These are phyloP conservation scores for Dactylorhiza incarnata DNA, from an alignment of 106 monocot genomes.

Conservation along the genomic window DNA sequence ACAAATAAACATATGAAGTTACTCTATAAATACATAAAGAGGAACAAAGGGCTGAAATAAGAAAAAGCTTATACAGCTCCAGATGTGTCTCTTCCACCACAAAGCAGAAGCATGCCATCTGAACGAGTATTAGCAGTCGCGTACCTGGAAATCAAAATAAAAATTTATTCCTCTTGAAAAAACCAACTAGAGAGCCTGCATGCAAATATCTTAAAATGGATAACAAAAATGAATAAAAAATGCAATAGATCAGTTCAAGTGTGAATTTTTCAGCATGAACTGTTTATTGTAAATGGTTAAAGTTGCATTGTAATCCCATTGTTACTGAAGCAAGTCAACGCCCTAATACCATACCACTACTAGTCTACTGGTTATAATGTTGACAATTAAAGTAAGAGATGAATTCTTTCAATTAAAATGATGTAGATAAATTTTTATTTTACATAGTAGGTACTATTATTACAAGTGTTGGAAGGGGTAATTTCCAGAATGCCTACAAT, in stretches of 20 bases:
- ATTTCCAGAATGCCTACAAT: neutral
- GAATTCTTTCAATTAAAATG: neutral
- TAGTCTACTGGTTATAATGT: neutral
- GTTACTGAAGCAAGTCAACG: neutral
- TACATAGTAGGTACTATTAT: too few species aligned
- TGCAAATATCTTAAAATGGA: neutral
- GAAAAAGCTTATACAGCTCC: conserved; percentile 37
- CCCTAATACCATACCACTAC: neutral
- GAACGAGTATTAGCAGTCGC: conserved; percentile 96
- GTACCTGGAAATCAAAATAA: conserved; percentile 49
- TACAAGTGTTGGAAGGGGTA: neutral
- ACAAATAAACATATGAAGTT: neutral
- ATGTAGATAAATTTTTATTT: neutral
- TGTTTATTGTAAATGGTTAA: neutral
- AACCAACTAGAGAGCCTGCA: neutral
- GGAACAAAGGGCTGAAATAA: neutral
- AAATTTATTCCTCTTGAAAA: neutral
- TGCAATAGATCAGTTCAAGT: neutral
- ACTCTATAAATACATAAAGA: neutral
- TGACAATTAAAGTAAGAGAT: neutral
- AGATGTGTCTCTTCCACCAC: conserved; percentile 87
- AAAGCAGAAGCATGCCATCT: conserved; percentile 97
- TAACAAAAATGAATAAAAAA: neutral
- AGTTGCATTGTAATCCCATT: neutral
- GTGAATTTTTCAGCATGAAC: neutral